These are phyloP conservation scores for Moesziomyces parantarcticus DNA, from an alignment of 1,284 basidiomycete species.

Conservation along the genomic window DNA sequence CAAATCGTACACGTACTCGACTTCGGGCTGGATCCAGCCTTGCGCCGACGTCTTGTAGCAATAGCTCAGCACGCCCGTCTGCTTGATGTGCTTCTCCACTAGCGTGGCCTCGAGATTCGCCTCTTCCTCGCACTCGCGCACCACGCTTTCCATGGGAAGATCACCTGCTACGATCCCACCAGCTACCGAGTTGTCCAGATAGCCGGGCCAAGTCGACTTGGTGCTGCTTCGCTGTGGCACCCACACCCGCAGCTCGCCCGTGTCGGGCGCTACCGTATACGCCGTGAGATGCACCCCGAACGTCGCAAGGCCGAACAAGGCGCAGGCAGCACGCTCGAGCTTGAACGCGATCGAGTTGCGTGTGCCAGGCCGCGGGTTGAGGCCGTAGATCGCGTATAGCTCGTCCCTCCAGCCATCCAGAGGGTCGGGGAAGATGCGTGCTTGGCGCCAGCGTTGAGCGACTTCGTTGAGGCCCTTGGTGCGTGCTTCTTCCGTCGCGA, in stretches of 20 bases:
- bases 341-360: conserved; percentile 75
- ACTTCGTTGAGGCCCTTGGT: conserved; percentile 40
- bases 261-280: conserved; percentile 51
- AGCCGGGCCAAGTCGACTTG: conserved; percentile 79
- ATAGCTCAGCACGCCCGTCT: conserved; percentile 69
- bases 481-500: conserved; percentile 28
- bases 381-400: conserved; percentile 59
- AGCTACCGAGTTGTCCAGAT: conserved; percentile 68
- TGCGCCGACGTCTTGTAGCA: conserved; percentile 75
- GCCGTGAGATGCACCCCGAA: conserved; percentile 84
- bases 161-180: conserved; percentile 77
- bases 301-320: conserved; percentile 88
- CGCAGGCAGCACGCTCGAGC: conserved; percentile 87
- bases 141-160: conserved; percentile 78
- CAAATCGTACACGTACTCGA: conserved; percentile 66
- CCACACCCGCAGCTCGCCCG: conserved; percentile 75
- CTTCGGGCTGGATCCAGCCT: conserved; percentile 63
- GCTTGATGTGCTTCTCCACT: conserved; percentile 74
- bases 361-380: conserved; percentile 20
- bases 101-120: conserved; percentile 79
- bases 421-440: conserved; percentile 52
- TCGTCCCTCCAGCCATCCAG: conserved; percentile 67
- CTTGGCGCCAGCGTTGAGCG: conserved; percentile 47
- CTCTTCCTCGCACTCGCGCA: conserved; percentile 94
- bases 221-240: conserved; percentile 84